Conservation (phyloP, 2,329 filamentous ascomycete species). For the Hirsutella thompsonii region DNA sequence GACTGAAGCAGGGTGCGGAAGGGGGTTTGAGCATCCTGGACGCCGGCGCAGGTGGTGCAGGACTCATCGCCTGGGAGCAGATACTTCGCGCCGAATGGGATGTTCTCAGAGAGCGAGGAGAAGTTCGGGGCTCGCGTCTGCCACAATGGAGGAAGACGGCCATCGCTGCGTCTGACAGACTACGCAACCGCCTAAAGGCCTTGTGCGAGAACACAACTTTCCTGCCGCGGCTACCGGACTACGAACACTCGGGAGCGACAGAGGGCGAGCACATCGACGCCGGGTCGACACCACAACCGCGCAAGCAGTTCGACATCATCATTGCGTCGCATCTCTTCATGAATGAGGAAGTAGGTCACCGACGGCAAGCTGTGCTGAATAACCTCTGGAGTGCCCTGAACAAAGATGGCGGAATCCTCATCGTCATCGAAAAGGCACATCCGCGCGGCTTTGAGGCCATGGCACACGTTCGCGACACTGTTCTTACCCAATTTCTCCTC, state of each 20-base stretch:
- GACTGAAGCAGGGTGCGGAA: slow-evolving; percentile 45
- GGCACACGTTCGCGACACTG: slow-evolving; percentile 66
- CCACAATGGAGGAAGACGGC: slow-evolving; percentile 71
- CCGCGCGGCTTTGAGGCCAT: slow-evolving; percentile 87
- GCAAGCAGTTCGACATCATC: slow-evolving; percentile 81
- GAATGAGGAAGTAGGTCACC: slow-evolving; percentile 59
- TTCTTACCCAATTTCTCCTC: slow-evolving; percentile 64
- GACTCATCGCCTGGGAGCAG: slow-evolving; percentile 63
- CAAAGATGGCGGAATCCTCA: slow-evolving; percentile 71
- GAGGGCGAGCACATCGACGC: slow-evolving; percentile 47
- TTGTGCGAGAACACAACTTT: slow-evolving; percentile 86
- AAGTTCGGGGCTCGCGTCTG: slow-evolving; percentile 29
- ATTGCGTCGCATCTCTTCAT: slow-evolving; percentile 79
- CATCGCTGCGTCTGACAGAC: slow-evolving; percentile 58
- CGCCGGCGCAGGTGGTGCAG: slow-evolving; percentile 61
- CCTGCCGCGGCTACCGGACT: slow-evolving; percentile 81
- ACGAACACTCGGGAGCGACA: slow-evolving; percentile 52
- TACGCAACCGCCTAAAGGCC: slow-evolving; percentile 62
- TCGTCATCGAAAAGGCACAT: slow-evolving; percentile 83
- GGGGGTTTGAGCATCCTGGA: slow-evolving; percentile 55
- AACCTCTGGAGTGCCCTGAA: slow-evolving; percentile 84
- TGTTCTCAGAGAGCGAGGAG: slow-evolving; percentile 41
- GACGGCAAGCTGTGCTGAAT: slow-evolving; percentile 67
- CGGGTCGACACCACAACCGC: slow-evolving; percentile 36
- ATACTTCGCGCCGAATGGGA: slow-evolving; percentile 74